Evolutionary conservation across 805 yeast species (phyloP).

Genomic region (Metschnikowia vanudenii): DNA sequence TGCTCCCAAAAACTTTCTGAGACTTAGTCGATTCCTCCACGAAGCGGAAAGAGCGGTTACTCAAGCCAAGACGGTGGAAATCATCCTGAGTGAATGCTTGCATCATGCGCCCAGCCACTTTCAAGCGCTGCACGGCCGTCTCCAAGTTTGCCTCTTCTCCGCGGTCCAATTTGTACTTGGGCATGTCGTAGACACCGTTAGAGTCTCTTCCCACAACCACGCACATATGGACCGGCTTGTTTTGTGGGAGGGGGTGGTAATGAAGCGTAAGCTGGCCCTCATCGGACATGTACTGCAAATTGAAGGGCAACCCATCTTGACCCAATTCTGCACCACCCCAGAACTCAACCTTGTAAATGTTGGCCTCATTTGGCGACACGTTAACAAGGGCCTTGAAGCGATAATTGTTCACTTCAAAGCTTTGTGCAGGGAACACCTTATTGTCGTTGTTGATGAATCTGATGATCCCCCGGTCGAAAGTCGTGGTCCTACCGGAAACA

Average conservation of each 20-base stretch:
- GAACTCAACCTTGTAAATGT: conserved; percentile 53
- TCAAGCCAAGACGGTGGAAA: conserved; percentile 75
- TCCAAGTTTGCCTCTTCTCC: conserved; percentile 66
- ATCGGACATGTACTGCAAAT: conserved; percentile 22
- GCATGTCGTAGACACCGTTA: conserved; percentile 66
- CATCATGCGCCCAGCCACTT: conserved; percentile 84
- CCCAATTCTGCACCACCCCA: conserved; percentile 26
- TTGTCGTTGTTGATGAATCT: conserved; percentile 34
- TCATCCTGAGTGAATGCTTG: conserved; percentile 91
- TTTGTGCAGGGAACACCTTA: conserved; percentile 61
- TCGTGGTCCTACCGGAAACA: conserved; percentile 30
- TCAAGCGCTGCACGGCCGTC: conserved; percentile 68
- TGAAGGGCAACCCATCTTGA: conserved; percentile 34
- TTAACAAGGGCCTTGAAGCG: conserved; percentile 75
- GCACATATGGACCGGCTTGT: conserved; percentile 82
- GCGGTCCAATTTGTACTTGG: conserved; percentile 42
- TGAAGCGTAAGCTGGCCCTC: conserved; percentile 23
- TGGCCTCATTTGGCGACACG: conserved; percentile 61
- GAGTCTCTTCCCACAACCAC: conserved; percentile 76
- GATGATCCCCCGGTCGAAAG: conserved; percentile 26
- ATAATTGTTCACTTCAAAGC: conserved; percentile 65
- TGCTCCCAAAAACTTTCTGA: conserved; percentile 35
- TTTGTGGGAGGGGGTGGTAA: conserved; percentile 51
- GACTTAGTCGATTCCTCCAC: conserved; percentile 48
- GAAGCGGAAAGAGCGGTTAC: conserved; percentile 73